These are phyloP conservation scores for Saccharomycopsis hybrid DNA, from an alignment of 1,139 yeast species.

Conservation along the genomic window DNA sequence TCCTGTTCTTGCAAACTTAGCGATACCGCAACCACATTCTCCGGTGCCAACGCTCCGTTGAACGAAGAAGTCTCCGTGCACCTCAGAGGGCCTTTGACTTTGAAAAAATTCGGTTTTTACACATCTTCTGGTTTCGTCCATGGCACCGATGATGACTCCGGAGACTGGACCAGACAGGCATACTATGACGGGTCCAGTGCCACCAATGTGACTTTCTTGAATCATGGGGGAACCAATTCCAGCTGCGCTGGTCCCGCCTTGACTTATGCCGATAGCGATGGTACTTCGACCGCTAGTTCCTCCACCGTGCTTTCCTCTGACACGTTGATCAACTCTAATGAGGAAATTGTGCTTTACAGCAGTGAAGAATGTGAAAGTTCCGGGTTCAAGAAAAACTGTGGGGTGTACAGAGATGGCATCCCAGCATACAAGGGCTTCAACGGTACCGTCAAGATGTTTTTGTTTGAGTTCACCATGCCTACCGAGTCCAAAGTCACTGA, in stretches of 20 bases:
- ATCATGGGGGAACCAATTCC: slow-evolving; percentile 38
- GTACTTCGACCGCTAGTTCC: slow-evolving; percentile 35
- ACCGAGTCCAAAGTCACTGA: slow-evolving; percentile 34
- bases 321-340: slow-evolving; percentile 45
- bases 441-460: slow-evolving; percentile 60
- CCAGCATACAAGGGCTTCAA: slow-evolving; percentile 71
- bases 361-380: slow-evolving; percentile 45
- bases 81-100: slow-evolving; percentile 68
- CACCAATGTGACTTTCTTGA: slow-evolving; percentile 59
- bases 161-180: slow-evolving; percentile 40
- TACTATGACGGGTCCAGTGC: slow-evolving; percentile 37
- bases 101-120: slow-evolving; percentile 61
- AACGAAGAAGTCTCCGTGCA: slow-evolving; percentile 71
- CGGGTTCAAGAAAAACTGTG: slow-evolving; percentile 46
- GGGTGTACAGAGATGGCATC: slow-evolving; percentile 63
- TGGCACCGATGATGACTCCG: slow-evolving; percentile 27
- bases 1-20: slow-evolving; percentile 47
- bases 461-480: slow-evolving; percentile 69
- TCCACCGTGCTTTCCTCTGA: slow-evolving; percentile 48
- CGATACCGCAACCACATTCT: slow-evolving; percentile 36
- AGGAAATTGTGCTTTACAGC: slow-evolving; percentile 57
- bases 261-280: slow-evolving; percentile 43
- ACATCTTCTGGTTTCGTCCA: slow-evolving; percentile 28
- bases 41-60: slow-evolving; percentile 62
- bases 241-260: slow-evolving; percentile 63